Conservation (phyloP, 495 filamentous ascomycete species). For the Usnea hakonensis region DNA sequence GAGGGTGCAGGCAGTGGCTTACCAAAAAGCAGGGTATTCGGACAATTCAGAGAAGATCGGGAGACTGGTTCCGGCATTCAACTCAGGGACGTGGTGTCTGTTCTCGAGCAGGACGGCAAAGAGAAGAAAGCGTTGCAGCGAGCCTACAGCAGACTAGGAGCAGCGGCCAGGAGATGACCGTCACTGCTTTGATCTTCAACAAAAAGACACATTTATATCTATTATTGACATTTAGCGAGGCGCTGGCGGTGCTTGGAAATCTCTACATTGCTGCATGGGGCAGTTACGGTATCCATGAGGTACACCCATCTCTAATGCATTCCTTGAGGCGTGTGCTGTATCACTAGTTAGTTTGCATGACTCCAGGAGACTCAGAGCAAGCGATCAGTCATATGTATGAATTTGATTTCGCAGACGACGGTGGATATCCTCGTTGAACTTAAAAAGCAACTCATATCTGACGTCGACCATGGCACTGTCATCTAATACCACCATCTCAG, state of each 20-base stretch:
- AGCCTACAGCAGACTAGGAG: slow-evolving; percentile 17
- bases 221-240: slow-evolving; percentile 15
- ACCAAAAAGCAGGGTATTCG: slow-evolving; percentile 25
- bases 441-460: too few species aligned
- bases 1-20: slow-evolving; percentile 9
- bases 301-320: neutral
- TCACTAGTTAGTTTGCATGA: neutral
- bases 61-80: slow-evolving; percentile 41
- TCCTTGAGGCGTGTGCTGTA: neutral
- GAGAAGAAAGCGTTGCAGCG: slow-evolving; percentile 20
- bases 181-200: neutral
- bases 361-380: neutral
- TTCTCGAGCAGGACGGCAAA: slow-evolving; percentile 43
- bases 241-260: slow-evolving; percentile 13
- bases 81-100: slow-evolving; percentile 43
- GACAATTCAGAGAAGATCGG: slow-evolving; percentile 43
- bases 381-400: neutral
- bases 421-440: too few species aligned
- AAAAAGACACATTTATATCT: neutral
- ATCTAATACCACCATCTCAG: too few species aligned
- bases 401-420: too few species aligned
- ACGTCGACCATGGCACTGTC: too few species aligned
- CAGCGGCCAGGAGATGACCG: neutral
- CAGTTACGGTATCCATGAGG: neutral
- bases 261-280: neutral